These are phyloP conservation scores for Gonapodya prolifera DNA, from an alignment of 192 early-diverging fungal species.

Conservation along the genomic window DNA sequence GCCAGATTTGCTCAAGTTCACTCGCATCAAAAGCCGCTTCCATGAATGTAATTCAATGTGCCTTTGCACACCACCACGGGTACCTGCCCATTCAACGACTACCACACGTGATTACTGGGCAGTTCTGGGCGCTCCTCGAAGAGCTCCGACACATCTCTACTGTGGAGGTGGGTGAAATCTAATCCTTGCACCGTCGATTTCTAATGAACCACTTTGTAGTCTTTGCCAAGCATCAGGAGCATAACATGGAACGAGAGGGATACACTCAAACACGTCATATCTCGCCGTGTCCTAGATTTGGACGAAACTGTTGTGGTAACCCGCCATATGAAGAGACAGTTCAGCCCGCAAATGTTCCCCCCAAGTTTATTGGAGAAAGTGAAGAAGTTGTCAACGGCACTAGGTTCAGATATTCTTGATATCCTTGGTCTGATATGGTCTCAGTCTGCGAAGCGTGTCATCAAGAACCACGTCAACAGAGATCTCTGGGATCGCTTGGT, in stretches of 20 bases:
- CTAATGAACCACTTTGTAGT: background rate
- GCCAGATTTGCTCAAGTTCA: conserved; percentile 6
- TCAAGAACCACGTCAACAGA: background rate
- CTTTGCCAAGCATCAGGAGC: background rate
- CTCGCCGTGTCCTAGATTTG: conserved; percentile 3
- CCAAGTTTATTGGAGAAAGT: background rate
- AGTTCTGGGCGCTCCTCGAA: background rate
- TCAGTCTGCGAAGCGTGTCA: background rate
- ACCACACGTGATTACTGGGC: background rate
- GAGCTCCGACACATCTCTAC: background rate
- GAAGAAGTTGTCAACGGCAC: background rate
- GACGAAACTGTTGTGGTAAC: background rate
- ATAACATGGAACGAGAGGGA: background rate
- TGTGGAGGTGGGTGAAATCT: background rate
- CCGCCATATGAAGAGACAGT: background rate
- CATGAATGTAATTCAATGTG: background rate
- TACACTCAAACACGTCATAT: background rate
- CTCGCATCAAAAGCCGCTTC: background rate
- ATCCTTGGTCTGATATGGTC: background rate
- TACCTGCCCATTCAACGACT: background rate
- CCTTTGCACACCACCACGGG: background rate
- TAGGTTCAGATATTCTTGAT: background rate
- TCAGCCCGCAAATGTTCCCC: background rate
- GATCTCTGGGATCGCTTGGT: background rate
- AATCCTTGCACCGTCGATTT: background rate